These are phyloP conservation scores for Hypomontagnella submonticulosa DNA, from an alignment of 495 filamentous ascomycete species.

Conservation along the genomic window DNA sequence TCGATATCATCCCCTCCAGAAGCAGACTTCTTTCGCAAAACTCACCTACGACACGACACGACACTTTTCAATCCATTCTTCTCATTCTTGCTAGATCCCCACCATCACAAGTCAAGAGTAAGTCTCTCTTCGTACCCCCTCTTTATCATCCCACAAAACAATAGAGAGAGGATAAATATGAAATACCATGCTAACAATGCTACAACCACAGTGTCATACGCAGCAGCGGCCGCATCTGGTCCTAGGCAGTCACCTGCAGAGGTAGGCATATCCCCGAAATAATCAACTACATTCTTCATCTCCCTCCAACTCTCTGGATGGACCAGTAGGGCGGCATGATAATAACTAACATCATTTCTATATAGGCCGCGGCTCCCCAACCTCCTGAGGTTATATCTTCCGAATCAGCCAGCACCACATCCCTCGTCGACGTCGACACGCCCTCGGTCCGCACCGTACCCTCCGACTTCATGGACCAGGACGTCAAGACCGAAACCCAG, in stretches of 20 bases:
- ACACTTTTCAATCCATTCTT: background rate
- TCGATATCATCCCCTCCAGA: background rate
- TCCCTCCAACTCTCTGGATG: background rate
- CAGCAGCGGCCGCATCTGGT: slow-evolving; percentile 76
- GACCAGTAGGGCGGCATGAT: background rate
- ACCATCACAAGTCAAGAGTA: slow-evolving; percentile 20
- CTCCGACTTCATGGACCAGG: slow-evolving; percentile 70
- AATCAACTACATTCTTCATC: background rate
- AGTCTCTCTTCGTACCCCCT: background rate
- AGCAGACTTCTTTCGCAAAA: no score
- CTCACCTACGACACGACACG: background rate
- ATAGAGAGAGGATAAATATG: background rate
- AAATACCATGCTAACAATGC: slow-evolving; percentile 15
- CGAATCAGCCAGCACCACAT: slow-evolving; percentile 66
- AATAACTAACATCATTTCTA: slow-evolving; percentile 23
- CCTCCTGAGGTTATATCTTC: slow-evolving; percentile 69
- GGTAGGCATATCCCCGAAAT: slow-evolving; percentile 55
- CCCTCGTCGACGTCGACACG: slow-evolving; percentile 80
- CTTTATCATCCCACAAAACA: background rate
- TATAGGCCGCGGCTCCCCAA: slow-evolving; percentile 70
- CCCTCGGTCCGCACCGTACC: slow-evolving; percentile 77
- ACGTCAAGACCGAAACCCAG: slow-evolving; percentile 78
- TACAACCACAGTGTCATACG: slow-evolving; percentile 73
- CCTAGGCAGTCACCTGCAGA: slow-evolving; percentile 78
- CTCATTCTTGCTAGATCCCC: no score